Conservation (phyloP, 805 yeast genomes). For the Yarrowia porcina region DNA sequence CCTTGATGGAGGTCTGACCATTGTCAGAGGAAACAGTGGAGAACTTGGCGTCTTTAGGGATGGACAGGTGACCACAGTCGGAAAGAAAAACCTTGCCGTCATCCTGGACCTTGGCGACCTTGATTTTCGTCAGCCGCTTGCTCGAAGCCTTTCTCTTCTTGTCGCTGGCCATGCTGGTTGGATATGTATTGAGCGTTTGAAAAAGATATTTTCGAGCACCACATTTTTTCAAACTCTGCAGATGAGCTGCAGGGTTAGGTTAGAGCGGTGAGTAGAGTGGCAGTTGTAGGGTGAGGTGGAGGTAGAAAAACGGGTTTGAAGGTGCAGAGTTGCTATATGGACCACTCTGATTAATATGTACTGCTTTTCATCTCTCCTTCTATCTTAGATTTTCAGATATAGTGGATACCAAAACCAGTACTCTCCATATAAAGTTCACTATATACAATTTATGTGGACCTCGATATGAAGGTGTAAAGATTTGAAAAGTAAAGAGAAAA, state of each 20-base stretch:
- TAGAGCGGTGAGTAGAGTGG: background rate
- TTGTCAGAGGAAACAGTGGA: background rate
- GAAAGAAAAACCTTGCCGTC: constrained; percentile 13
- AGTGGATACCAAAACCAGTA: too few relatives aligned
- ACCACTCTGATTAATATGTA: too few relatives aligned
- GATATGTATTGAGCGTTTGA: background rate
- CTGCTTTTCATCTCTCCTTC: too few relatives aligned
- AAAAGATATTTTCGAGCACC: background rate
- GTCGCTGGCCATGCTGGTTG: constrained; percentile 16
- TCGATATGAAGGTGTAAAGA: too few relatives aligned
- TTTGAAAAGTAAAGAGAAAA: too few relatives aligned
- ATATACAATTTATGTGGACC: too few relatives aligned
- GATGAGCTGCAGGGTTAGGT: constrained; percentile 22
- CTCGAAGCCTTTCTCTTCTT: constrained; percentile 3
- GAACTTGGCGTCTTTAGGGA: constrained; percentile 15
- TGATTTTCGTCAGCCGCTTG: constrained; percentile 4
- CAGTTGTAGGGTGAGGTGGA: too few relatives aligned
- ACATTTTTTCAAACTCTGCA: constrained; percentile 14
- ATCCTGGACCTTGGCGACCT: constrained; percentile 8
- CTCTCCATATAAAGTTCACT: too few relatives aligned
- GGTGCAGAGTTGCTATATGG: too few relatives aligned
- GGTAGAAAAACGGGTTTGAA: too few relatives aligned
- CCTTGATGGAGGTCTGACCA: constrained; percentile 5
- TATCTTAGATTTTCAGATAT: too few relatives aligned
- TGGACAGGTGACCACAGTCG: background rate